These are phyloP conservation scores for Cordyceps fumosorosea DNA, from an alignment of 2,329 filamentous ascomycete genomes.

Conservation along the genomic window DNA sequence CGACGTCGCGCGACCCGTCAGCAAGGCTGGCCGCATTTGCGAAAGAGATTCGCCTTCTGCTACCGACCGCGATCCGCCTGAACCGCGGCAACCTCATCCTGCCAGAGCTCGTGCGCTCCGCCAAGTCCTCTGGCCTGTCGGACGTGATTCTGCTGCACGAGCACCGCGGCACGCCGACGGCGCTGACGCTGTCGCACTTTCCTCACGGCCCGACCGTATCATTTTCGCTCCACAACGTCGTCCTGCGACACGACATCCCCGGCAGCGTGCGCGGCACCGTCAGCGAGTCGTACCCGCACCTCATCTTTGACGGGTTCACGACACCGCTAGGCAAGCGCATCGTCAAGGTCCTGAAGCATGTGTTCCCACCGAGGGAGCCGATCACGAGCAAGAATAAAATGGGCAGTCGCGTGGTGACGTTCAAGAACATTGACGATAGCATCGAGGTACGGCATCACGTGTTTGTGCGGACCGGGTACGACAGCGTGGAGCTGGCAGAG, in stretches of 20 bases:
- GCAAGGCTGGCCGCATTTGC: constrained; percentile 81
- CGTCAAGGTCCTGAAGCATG: constrained; percentile 84
- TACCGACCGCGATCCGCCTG: constrained; percentile 79
- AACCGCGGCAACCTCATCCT: constrained; percentile 90
- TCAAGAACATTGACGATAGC: constrained; percentile 88
- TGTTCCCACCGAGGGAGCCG: constrained; percentile 84
- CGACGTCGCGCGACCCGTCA: constrained; percentile 83
- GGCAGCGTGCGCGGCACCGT: constrained; percentile 82
- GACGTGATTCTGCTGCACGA: constrained; percentile 88
- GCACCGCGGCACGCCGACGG: constrained; percentile 86
- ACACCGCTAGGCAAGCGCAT: constrained; percentile 74
- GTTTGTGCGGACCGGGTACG: constrained; percentile 86
- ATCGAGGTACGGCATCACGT: constrained; percentile 81
- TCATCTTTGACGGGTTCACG: constrained; percentile 92
- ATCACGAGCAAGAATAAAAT: constrained; percentile 66
- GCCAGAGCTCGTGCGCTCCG: constrained; percentile 75
- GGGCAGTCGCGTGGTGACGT: constrained; percentile 83
- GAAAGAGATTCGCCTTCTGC: constrained; percentile 79
- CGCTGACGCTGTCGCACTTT: constrained; percentile 78
- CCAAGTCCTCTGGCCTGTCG: constrained; percentile 70
- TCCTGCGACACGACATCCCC: constrained; percentile 87
- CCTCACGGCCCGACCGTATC: constrained; percentile 76
- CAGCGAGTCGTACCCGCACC: constrained; percentile 84
- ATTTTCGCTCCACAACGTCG: constrained; percentile 87
- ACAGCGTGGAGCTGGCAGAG: constrained; percentile 82